A percentile compares a stretch with the other conserved stretches of the same genome.
Conservation (phyloP, 441 rosid species). For the Corymbia calophylla region DNA sequence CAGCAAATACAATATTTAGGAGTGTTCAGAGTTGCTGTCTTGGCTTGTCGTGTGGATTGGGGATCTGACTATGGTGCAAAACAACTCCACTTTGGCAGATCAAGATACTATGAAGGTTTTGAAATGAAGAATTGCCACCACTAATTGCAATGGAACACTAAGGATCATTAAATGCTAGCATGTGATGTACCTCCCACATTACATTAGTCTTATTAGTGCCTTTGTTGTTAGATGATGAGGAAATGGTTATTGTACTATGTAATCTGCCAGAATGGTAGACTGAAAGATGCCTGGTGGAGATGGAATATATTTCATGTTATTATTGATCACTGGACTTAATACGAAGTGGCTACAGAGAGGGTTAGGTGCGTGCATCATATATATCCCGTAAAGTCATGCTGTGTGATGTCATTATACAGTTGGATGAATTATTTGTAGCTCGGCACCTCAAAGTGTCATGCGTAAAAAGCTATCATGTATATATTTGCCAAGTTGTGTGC, state of each 20-base stretch:
- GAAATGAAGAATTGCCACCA: neutral
- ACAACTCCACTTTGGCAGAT: neutral
- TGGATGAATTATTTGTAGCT: neutral
- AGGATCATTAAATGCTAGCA: neutral
- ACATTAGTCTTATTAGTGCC: neutral
- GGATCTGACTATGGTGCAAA: neutral
- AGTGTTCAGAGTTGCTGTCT: neutral
- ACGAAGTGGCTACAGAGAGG: neutral
- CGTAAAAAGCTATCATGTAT: neutral
- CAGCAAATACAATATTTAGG: neutral
- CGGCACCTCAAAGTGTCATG: neutral
- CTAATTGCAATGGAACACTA: neutral
- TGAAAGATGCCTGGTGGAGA: neutral
- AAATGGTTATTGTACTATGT: neutral
- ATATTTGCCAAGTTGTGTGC: neutral
- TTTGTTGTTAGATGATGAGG: neutral
- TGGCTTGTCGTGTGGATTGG: neutral
- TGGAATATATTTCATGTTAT: neutral
- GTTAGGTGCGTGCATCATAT: neutral
- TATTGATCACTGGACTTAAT: neutral
- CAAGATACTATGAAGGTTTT: neutral
- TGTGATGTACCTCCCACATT: neutral
- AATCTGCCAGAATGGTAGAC: neutral
- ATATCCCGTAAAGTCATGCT: neutral
- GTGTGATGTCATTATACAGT: neutral